These are phyloP conservation scores for Prunus kanzakura DNA, from an alignment of 306 rosid species.

Conservation along the genomic window DNA sequence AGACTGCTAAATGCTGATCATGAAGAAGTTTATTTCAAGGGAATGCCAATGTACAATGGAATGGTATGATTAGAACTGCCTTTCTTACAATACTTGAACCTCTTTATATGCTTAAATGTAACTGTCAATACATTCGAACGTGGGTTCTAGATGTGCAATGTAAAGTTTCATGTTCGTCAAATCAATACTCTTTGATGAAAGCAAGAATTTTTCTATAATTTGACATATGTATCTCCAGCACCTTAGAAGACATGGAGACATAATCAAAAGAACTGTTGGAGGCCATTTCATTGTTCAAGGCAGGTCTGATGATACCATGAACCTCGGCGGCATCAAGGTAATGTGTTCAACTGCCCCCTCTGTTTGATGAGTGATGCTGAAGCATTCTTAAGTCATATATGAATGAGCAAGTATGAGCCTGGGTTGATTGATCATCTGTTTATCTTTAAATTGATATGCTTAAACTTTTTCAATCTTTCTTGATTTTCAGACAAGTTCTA, in stretches of 20 bases:
- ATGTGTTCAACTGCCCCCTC: neutral
- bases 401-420: neutral
- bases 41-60: constrained; percentile 75
- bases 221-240: constrained; percentile 39
- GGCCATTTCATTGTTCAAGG: constrained; percentile 75
- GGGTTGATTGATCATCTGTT: neutral
- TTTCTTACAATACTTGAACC: neutral
- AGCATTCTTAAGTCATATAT: neutral
- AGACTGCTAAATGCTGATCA: constrained; percentile 75
- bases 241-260: constrained; percentile 89
- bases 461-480: neutral
- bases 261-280: constrained; percentile 60
- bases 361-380: neutral
- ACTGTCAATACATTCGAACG: neutral
- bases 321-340: constrained; percentile 96
- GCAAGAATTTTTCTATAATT: neutral
- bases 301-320: constrained; percentile 96
- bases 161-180: neutral
- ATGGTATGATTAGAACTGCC: constrained; percentile 41
- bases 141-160: too few species aligned
- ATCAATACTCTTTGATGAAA: neutral
- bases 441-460: neutral
- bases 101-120: neutral
- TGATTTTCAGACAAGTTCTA: constrained; percentile 51
- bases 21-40: constrained; percentile 67